A percentile compares a stretch with the other conserved stretches of the same genome.
Conservation (phyloP, 495 filamentous ascomycete genomes). For the Entonaema liquescens region DNA sequence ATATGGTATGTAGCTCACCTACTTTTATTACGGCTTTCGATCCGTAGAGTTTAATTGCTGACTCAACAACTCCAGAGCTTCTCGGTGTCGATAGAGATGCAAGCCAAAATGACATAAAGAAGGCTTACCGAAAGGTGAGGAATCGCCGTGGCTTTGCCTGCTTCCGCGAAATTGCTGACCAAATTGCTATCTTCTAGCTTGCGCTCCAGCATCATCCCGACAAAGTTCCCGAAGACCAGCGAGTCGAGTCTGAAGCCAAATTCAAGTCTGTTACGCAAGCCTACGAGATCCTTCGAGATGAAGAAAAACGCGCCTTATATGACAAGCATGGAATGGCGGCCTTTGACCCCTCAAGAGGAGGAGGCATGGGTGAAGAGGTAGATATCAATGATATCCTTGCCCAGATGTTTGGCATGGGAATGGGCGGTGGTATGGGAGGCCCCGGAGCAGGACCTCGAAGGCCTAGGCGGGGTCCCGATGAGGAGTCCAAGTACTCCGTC, state of each 20-base stretch:
- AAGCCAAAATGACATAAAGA: slow-evolving; percentile 87
- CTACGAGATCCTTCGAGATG: slow-evolving; percentile 97
- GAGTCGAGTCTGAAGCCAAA: slow-evolving; percentile 81
- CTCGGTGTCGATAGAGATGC: slow-evolving; percentile 76
- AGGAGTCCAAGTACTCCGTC: slow-evolving; percentile 90
- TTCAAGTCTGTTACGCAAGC: slow-evolving; percentile 94
- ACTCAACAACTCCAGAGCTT: slow-evolving; percentile 63
- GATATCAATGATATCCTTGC: slow-evolving; percentile 90
- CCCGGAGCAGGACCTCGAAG: slow-evolving; percentile 59
- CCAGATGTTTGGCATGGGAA: slow-evolving; percentile 90
- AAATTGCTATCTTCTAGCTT: slow-evolving; percentile 61
- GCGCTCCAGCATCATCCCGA: slow-evolving; percentile 91
- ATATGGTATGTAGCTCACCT: slow-evolving; percentile 63
- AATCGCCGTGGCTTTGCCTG: not conserved
- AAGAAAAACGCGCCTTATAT: slow-evolving; percentile 89
- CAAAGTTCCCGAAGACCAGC: slow-evolving; percentile 89
- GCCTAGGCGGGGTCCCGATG: slow-evolving; percentile 77
- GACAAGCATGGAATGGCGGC: slow-evolving; percentile 94
- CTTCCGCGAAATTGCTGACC: slow-evolving; percentile 33
- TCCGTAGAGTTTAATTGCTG: slow-evolving; percentile 18
- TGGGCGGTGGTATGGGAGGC: slow-evolving; percentile 66
- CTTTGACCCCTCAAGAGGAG: slow-evolving; percentile 76
- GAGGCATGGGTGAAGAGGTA: slow-evolving; percentile 71
- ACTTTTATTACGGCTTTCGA: not conserved
- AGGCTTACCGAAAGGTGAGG: slow-evolving; percentile 93